Percentiles rank a stretch among this genome's conserved stretches.
phyloP scores from a whole-genome alignment of 2,329 filamentous ascomycete species.

The Beauveria medogensis region DNA sequence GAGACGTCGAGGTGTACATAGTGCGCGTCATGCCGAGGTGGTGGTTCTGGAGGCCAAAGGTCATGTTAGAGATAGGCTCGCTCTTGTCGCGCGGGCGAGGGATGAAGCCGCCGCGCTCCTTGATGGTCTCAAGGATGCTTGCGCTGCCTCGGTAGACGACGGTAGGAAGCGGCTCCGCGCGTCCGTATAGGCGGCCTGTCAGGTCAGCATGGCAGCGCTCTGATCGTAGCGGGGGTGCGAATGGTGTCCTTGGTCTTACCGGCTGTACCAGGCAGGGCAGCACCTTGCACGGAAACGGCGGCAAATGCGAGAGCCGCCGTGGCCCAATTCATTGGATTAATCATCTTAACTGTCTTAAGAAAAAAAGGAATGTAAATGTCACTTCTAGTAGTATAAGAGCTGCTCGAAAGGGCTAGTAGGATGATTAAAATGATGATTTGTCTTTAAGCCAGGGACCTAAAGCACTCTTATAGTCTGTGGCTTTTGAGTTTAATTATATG shows the following conservation, averaged over 20 bases:
- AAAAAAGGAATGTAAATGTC: not conserved
- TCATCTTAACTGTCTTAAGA: not conserved
- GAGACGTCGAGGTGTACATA: not conserved
- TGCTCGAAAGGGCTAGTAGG: not conserved
- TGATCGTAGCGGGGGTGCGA: not conserved
- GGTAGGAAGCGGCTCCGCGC: not conserved
- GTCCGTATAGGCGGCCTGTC: not conserved
- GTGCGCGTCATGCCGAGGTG: not conserved
- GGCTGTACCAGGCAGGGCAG: not conserved
- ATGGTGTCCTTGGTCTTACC: not conserved
- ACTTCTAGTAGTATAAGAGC: not conserved
- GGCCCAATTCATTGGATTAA: not conserved
- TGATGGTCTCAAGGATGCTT: not conserved
- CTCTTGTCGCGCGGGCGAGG: not conserved
- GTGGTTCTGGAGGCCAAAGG: not conserved
- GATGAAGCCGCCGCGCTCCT: not conserved
- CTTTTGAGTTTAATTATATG: not conserved
- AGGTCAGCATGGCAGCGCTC: not conserved
- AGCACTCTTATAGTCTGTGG: not conserved
- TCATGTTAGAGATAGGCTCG: not conserved
- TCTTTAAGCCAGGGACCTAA: not conserved
- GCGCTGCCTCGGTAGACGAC: not conserved
- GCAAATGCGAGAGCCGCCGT: not conserved
- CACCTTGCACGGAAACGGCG: not conserved
- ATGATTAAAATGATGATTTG: not conserved